A percentile compares a stretch with the other conserved stretches of the same genome.
Evolutionary conservation across 441 rosid species (phyloP).

Genomic region (Jatropha multifida): DNA sequence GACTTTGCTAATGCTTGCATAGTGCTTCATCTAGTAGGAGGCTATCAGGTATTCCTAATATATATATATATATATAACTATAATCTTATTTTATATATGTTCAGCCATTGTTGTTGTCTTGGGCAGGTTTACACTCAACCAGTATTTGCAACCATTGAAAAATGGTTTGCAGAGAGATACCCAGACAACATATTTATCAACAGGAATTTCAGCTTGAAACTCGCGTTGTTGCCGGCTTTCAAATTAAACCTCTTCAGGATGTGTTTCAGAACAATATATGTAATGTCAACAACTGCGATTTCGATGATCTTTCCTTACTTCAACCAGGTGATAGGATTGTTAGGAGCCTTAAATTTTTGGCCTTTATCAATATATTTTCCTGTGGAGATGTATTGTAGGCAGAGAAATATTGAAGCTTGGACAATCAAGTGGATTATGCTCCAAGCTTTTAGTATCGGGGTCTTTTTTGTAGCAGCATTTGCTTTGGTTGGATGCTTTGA

Average conservation of each 20-base stretch:
- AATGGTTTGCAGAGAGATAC: constrained; percentile 33
- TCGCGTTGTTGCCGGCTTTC: constrained; percentile 30
- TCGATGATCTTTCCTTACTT: constrained; percentile 54
- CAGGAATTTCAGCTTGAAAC: constrained; percentile 18
- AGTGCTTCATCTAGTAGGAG: constrained; percentile 52
- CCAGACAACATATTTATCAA: constrained; percentile 34
- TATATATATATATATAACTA: no score
- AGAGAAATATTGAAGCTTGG: constrained; percentile 46
- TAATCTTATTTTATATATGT: no score
- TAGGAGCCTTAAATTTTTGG: constrained; percentile 51
- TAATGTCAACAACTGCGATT: constrained; percentile 29
- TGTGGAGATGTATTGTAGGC: constrained; percentile 45
- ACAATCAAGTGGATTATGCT: constrained; percentile 40
- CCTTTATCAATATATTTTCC: constrained; percentile 52
- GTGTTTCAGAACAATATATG: constrained; percentile 40
- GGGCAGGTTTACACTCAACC: constrained; percentile 46
- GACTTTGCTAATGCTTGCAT: constrained; percentile 50
- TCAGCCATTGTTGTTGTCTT: background rate
- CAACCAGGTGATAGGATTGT: constrained; percentile 49
- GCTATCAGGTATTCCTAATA: constrained; percentile 43
- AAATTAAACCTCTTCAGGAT: constrained; percentile 34
- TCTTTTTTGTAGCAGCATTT: constrained; percentile 25
- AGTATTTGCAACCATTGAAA: constrained; percentile 37
- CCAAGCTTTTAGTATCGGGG: constrained; percentile 25
- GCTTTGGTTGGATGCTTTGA: constrained; percentile 39